Conservation (phyloP, 257 asterid genomes). For the Prunella vulgaris region DNA sequence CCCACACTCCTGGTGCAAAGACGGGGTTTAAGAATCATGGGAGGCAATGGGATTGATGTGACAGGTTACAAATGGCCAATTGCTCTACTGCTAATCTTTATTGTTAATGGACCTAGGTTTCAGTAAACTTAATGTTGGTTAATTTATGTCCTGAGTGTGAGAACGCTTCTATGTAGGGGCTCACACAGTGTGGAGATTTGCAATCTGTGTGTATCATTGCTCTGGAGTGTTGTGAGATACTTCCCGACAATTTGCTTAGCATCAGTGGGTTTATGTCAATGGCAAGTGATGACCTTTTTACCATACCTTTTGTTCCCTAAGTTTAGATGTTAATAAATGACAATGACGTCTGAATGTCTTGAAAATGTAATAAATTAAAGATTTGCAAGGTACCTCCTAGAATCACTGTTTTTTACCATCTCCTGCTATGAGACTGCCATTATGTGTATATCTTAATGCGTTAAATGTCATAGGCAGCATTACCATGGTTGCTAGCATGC, state of each 20-base stretch:
- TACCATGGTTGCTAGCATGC: not conserved
- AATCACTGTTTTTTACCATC: slow-evolving; percentile 9
- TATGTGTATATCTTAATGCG: not conserved
- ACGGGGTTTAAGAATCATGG: slow-evolving; percentile 40
- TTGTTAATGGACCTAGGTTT: slow-evolving; percentile 24
- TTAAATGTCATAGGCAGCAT: slow-evolving; percentile 6
- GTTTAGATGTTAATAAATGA: not conserved
- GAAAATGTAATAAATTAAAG: slow-evolving; percentile 25
- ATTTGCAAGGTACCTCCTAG: slow-evolving; percentile 22
- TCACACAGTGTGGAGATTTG: slow-evolving; percentile 23
- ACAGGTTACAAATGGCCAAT: slow-evolving; percentile 41
- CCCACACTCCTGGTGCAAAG: slow-evolving; percentile 55
- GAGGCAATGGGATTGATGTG: slow-evolving; percentile 35
- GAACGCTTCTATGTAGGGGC: slow-evolving; percentile 54
- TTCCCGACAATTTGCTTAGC: slow-evolving; percentile 24
- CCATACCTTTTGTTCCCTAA: slow-evolving; percentile 1
- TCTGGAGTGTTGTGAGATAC: slow-evolving; percentile 22
- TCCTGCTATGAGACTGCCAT: slow-evolving; percentile 19
- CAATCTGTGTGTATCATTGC: slow-evolving; percentile 22
- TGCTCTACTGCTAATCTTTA: slow-evolving; percentile 23
- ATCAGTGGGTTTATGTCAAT: slow-evolving; percentile 22
- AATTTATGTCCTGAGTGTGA: slow-evolving; percentile 32
- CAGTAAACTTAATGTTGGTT: slow-evolving; percentile 10
- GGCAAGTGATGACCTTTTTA: slow-evolving; percentile 16
- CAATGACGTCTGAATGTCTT: not conserved